Conservation (phyloP, 1,139 yeast genomes). For the Taphrina sp. region DNA sequence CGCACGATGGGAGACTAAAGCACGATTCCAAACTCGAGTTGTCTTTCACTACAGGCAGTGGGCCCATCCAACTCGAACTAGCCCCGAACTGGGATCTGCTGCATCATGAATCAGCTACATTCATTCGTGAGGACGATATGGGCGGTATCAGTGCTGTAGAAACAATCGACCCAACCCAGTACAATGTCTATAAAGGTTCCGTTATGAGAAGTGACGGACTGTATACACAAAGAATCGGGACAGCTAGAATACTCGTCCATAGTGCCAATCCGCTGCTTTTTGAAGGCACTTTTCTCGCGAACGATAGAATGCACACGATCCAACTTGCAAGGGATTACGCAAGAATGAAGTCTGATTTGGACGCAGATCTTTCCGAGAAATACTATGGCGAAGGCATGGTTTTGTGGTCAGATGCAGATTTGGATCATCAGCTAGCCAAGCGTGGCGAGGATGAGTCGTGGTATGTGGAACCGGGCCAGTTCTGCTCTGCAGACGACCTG, state of each 20-base stretch:
- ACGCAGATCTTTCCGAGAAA: not conserved
- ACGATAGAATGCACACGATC: slow-evolving; percentile 30
- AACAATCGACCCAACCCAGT: slow-evolving; percentile 2
- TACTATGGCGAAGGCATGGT: slow-evolving; percentile 32
- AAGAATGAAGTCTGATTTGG: slow-evolving; percentile 10
- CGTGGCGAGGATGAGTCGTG: slow-evolving; percentile 2
- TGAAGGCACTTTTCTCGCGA: slow-evolving; percentile 35
- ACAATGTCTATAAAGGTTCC: slow-evolving; percentile 21
- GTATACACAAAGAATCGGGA: slow-evolving; percentile 12
- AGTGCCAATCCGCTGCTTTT: slow-evolving; percentile 21
- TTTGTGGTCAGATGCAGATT: slow-evolving; percentile 34
- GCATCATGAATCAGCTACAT: slow-evolving; percentile 2
- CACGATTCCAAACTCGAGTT: slow-evolving; percentile 12
- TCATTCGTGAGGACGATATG: slow-evolving; percentile 10
- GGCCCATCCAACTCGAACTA: slow-evolving; percentile 10
- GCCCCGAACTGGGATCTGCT: slow-evolving; percentile 9
- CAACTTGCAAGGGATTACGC: slow-evolving; percentile 22
- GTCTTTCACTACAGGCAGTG: slow-evolving; percentile 10
- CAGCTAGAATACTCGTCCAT: slow-evolving; percentile 22
- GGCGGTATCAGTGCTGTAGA: slow-evolving; percentile 6
- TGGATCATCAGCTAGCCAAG: slow-evolving; percentile 13
- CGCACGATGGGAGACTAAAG: not conserved
- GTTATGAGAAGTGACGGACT: slow-evolving; percentile 2
- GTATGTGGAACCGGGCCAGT: not conserved
- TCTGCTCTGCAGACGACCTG: slow-evolving; percentile 10